These are phyloP conservation scores for Fusarium pseudograminearum DNA, from an alignment of 2,329 filamentous ascomycete genomes.

Conservation along the genomic window DNA sequence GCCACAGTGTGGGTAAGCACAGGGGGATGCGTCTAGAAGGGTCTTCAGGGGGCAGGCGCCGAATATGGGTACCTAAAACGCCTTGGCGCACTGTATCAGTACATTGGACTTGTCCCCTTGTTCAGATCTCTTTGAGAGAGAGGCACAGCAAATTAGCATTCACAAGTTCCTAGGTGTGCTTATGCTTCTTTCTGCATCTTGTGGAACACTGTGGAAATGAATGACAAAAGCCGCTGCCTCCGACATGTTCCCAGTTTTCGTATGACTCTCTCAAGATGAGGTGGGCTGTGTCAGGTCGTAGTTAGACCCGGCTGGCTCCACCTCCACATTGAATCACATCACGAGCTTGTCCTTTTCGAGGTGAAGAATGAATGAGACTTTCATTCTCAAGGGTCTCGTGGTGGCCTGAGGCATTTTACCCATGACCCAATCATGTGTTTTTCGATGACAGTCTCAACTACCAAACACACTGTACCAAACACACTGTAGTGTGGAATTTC, in stretches of 20 bases:
- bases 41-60: conserved; percentile 5
- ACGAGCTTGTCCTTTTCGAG: conserved; percentile 32
- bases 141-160: neutral
- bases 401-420: conserved; percentile 33
- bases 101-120: conserved; percentile 6
- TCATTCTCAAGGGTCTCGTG: conserved; percentile 34
- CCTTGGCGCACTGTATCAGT: conserved; percentile 25
- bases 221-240: conserved; percentile 6
- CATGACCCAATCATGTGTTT: conserved; percentile 39
- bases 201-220: conserved; percentile 18
- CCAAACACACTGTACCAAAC: neutral
- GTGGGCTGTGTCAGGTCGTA: conserved; percentile 36
- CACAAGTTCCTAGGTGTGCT: no score
- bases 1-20: conserved; percentile 26
- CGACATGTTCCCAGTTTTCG: neutral
- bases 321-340: conserved; percentile 35
- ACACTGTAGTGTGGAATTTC: conserved; percentile 45
- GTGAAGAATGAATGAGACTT: conserved; percentile 31
- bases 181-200: neutral
- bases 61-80: conserved; percentile 6
- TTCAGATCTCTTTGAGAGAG: neutral
- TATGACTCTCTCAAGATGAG: conserved; percentile 18
- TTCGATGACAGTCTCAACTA: conserved; percentile 14
- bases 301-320: conserved; percentile 23
- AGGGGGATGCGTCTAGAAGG: conserved; percentile 11